Conservation (phyloP, 768 basidiomycete species). For the Royoungia palumana region DNA sequence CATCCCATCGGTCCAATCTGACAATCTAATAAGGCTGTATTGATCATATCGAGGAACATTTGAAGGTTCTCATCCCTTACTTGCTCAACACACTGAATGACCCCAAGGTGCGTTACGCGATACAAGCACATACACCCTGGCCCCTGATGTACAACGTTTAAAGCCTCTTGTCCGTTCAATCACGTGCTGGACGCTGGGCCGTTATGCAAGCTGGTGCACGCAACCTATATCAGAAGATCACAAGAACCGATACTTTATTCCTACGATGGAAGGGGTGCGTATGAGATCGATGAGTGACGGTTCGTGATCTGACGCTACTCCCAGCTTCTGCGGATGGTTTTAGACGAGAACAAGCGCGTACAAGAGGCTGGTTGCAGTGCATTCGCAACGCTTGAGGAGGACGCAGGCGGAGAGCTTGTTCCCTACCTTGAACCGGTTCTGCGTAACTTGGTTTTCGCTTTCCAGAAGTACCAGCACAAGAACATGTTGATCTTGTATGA, state of each 20-base stretch:
- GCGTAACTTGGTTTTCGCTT: constrained; percentile 92
- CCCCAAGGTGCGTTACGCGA: constrained; percentile 62
- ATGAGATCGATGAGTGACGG: constrained; percentile 15
- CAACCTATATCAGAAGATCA: constrained; percentile 81
- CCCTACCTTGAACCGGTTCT: constrained; percentile 95
- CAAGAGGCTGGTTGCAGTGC: constrained; percentile 99
- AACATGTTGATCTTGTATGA: constrained; percentile 98
- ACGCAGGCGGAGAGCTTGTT: constrained; percentile 84
- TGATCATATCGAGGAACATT: constrained; percentile 90
- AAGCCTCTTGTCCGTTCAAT: constrained; percentile 97
- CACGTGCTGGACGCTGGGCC: constrained; percentile 98
- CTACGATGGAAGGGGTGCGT: constrained; percentile 95
- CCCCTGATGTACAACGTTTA: constrained; percentile 5
- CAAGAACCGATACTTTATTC: constrained; percentile 87
- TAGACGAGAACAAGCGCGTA: constrained; percentile 98
- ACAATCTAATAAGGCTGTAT: constrained; percentile 72
- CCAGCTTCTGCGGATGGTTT: constrained; percentile 95
- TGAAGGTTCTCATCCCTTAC: constrained; percentile 91
- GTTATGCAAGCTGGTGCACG: constrained; percentile 98
- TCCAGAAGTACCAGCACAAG: constrained; percentile 98
- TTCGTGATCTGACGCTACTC: neutral
- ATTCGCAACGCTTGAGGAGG: constrained; percentile 97
- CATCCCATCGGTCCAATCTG: neutral
- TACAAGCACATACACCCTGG: neutral
- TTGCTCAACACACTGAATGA: constrained; percentile 88